These are phyloP conservation scores for Rhynchosporium secalis DNA, from an alignment of 2,329 filamentous ascomycete species.

Conservation along the genomic window DNA sequence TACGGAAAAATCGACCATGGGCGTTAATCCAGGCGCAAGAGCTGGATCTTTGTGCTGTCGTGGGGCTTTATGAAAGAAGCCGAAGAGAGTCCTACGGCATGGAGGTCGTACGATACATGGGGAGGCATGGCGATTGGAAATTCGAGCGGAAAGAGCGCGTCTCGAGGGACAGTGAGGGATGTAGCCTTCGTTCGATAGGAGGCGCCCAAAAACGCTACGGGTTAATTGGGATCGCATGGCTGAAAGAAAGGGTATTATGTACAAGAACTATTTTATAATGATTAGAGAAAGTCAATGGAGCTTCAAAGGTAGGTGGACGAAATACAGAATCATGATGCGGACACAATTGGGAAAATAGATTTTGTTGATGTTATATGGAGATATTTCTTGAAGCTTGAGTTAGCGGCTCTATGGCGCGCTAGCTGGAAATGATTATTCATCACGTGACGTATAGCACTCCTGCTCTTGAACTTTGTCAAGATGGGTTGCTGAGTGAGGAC, in stretches of 20 bases:
- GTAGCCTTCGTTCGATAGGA: conserved; percentile 51
- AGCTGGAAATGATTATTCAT: background rate
- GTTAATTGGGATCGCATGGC: conserved; percentile 61
- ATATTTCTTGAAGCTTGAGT: conserved; percentile 12
- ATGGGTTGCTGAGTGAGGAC: no score
- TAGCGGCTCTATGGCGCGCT: conserved; percentile 2
- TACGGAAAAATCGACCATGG: conserved; percentile 67
- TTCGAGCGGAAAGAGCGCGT: conserved; percentile 31
- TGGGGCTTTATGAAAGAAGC: conserved; percentile 60
- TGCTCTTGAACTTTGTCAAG: no score
- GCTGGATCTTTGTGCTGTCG: conserved; percentile 61
- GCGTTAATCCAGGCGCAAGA: conserved; percentile 69
- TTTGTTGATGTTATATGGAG: conserved; percentile 23
- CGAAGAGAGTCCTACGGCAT: conserved; percentile 58
- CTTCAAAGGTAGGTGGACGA: background rate
- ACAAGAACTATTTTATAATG: conserved; percentile 13
- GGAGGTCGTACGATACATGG: conserved; percentile 35
- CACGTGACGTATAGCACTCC: background rate
- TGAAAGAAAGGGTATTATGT: conserved; percentile 22
- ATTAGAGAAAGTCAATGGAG: background rate
- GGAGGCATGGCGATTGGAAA: conserved; percentile 46
- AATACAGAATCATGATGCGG: conserved; percentile 28
- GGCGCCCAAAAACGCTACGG: conserved; percentile 57
- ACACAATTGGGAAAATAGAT: conserved; percentile 23
- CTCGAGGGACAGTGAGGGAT: conserved; percentile 39